phyloP scores from a whole-genome alignment of 352 stramenopile genomes.

The Plasmopara viticola region DNA sequence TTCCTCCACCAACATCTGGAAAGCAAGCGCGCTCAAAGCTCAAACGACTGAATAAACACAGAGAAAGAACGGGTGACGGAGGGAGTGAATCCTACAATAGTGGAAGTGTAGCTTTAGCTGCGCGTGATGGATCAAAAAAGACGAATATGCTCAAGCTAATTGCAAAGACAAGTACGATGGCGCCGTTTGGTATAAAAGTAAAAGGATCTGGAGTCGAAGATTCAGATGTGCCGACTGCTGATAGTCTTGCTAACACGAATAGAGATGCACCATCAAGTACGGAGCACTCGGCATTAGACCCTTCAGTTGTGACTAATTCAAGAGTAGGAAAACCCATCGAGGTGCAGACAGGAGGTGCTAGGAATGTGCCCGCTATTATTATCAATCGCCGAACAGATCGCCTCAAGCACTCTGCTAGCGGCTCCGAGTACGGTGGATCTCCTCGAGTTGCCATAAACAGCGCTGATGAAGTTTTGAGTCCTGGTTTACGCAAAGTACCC shows the following conservation, averaged over 20 bases:
- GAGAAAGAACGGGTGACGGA: slow-evolving; percentile 1
- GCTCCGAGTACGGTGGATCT: slow-evolving; percentile 32
- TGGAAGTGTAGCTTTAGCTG: slow-evolving; percentile 8
- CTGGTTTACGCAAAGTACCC: slow-evolving; percentile 45
- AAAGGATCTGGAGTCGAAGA: slow-evolving; percentile 20
- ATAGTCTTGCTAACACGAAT: slow-evolving; percentile 5
- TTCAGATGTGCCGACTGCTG: slow-evolving; percentile 2
- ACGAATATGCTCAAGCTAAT: slow-evolving; percentile 63
- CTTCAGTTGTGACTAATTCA: slow-evolving; percentile 3
- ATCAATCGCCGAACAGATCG: slow-evolving; percentile 43
- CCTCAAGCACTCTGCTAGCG: slow-evolving; percentile 39
- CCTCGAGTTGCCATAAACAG: slow-evolving; percentile 17
- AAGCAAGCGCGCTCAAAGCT: slow-evolving; percentile 15
- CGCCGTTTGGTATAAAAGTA: slow-evolving; percentile 39
- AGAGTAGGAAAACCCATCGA: slow-evolving; percentile 6
- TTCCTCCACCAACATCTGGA: background rate
- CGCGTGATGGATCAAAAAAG: slow-evolving; percentile 24
- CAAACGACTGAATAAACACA: slow-evolving; percentile 18
- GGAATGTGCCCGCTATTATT: slow-evolving; percentile 22
- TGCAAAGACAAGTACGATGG: slow-evolving; percentile 54
- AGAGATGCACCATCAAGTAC: slow-evolving; percentile 12
- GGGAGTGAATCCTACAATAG: slow-evolving; percentile 7
- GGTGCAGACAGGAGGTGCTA: slow-evolving; percentile 16
- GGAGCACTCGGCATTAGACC: slow-evolving; percentile 11
- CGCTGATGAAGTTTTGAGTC: slow-evolving; percentile 34